These are phyloP conservation scores for Kentomonas sorsogonicus DNA, from an alignment of 208 protist genomes.

Conservation along the genomic window DNA sequence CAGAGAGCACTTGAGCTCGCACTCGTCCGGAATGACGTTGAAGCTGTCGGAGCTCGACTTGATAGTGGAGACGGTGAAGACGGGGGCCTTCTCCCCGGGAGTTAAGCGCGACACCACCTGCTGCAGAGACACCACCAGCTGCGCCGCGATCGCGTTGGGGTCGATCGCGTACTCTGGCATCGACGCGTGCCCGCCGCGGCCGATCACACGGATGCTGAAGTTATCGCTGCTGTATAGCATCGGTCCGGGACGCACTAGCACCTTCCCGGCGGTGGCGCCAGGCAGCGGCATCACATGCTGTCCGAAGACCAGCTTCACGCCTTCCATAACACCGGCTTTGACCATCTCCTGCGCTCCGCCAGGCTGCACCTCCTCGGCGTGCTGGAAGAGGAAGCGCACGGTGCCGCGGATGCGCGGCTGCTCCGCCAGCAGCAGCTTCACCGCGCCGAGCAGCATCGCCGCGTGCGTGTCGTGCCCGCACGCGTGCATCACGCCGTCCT, in stretches of 20 bases:
- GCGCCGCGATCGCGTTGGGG: constrained; percentile 34
- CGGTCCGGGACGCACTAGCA: constrained; percentile 18
- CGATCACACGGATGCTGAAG: constrained; percentile 29
- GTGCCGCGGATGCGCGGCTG: constrained; percentile 43
- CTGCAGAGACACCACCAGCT: constrained; percentile 42
- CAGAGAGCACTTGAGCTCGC: constrained; percentile 41
- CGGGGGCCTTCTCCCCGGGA: constrained; percentile 25
- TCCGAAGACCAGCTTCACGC: constrained; percentile 49
- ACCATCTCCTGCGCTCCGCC: constrained; percentile 50
- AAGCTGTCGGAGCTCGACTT: constrained; percentile 36
- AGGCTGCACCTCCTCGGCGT: constrained; percentile 47
- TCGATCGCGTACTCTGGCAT: constrained; percentile 45
- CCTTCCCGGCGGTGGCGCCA: not conserved
- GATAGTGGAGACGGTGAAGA: constrained; percentile 37
- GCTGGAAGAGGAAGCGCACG: constrained; percentile 70
- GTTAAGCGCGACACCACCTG: constrained; percentile 44
- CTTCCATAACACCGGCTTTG: constrained; percentile 34
- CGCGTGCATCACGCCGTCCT: constrained; percentile 48
- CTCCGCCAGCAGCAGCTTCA: constrained; percentile 44
- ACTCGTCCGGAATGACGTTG: constrained; percentile 53
- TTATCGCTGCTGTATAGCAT: constrained; percentile 24
- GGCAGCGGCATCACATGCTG: constrained; percentile 25
- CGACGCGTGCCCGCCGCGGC: constrained; percentile 54
- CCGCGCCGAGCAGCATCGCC: constrained; percentile 48
- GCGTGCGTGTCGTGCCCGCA: constrained; percentile 59